Conservation (phyloP, 495 filamentous ascomycete species). For the Astrothelium macrocarpum region DNA sequence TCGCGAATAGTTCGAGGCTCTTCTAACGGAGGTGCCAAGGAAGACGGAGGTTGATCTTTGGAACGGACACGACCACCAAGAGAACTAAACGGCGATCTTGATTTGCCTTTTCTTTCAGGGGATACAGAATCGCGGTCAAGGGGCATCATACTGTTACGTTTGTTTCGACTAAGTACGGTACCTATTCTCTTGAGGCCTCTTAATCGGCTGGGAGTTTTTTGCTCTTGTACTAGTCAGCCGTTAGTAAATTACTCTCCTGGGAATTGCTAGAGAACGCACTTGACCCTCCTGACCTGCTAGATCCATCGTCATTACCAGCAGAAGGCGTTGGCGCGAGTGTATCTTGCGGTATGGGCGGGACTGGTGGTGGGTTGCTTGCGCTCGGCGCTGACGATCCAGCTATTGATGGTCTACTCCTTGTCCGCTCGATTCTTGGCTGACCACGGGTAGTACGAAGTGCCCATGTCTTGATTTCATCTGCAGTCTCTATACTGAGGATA, state of each 20-base stretch:
- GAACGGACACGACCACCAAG: constrained; percentile 13
- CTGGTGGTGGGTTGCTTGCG: not conserved
- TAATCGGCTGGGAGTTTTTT: constrained; percentile 25
- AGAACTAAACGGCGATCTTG: constrained; percentile 17
- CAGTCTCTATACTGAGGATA: constrained; percentile 78
- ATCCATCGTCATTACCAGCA: not conserved
- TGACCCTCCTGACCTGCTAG: not conserved
- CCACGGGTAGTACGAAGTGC: constrained; percentile 41
- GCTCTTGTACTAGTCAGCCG: constrained; percentile 22
- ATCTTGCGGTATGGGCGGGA: not conserved
- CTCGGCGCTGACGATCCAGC: not conserved
- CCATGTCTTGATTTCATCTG: constrained; percentile 84
- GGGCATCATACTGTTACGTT: constrained; percentile 29
- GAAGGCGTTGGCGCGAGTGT: not conserved
- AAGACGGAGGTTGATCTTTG: constrained; percentile 9
- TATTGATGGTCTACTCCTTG: constrained; percentile 10
- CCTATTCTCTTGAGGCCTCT: constrained; percentile 33
- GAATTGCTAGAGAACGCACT: not conserved
- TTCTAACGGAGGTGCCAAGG: constrained; percentile 16
- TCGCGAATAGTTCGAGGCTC: constrained; percentile 10
- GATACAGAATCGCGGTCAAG: constrained; percentile 25
- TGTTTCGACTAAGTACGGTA: constrained; percentile 28
- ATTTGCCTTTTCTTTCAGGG: constrained; percentile 26
- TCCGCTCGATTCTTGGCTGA: constrained; percentile 21
- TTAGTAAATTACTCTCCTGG: constrained; percentile 14